These are phyloP conservation scores for Bocquillonia castaneifolia DNA, from an alignment of 441 rosid species.

Conservation along the genomic window DNA sequence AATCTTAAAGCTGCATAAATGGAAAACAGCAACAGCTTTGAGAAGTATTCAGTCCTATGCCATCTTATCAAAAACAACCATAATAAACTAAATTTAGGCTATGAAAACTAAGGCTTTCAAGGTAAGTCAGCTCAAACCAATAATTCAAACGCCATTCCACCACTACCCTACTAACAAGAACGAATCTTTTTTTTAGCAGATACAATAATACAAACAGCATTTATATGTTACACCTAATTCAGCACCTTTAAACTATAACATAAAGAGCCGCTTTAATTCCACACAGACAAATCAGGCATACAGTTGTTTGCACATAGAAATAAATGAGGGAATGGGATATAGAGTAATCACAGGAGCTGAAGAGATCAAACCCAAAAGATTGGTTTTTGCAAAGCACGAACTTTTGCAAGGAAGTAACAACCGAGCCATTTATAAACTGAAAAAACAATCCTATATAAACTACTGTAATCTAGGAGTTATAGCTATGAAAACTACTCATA, in stretches of 20 bases:
- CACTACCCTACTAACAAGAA: neutral
- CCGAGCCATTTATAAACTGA: slow-evolving; percentile 55
- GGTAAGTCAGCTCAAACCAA: neutral
- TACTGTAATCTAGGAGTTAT: neutral
- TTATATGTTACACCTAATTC: neutral
- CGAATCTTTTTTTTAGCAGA: neutral
- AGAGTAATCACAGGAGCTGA: slow-evolving; percentile 71
- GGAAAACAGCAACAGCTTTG: neutral
- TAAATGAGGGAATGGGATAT: slow-evolving; percentile 20
- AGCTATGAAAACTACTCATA: neutral
- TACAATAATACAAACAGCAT: neutral
- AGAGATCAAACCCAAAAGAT: slow-evolving; percentile 69
- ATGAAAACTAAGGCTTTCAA: neutral
- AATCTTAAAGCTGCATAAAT: neutral
- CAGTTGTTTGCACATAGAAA: neutral
- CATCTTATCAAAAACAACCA: neutral
- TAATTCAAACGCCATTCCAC: neutral
- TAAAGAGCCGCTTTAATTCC: neutral
- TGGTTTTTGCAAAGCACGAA: slow-evolving; percentile 59
- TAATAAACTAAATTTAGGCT: neutral
- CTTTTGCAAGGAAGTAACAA: slow-evolving; percentile 75
- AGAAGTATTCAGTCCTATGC: neutral
- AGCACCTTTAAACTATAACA: neutral
- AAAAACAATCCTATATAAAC: slow-evolving; percentile 6
- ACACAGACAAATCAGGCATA: neutral